These are phyloP conservation scores for Stephanodiscus minutulus DNA, from an alignment of 108 stramenopile genomes.

Conservation along the genomic window DNA sequence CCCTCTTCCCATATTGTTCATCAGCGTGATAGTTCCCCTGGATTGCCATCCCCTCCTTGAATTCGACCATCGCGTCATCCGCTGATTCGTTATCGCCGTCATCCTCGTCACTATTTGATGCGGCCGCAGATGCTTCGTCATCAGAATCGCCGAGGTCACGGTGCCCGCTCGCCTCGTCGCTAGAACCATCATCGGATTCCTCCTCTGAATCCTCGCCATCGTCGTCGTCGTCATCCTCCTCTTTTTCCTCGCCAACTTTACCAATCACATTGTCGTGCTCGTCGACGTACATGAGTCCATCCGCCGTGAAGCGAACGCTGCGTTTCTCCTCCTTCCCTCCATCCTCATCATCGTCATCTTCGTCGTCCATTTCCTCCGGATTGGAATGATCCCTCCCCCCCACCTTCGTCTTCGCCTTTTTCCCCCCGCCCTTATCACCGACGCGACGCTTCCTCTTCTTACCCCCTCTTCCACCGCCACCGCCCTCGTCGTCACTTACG, in stretches of 20 bases:
- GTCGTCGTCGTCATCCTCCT: not conserved
- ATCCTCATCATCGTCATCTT: conserved; percentile 62
- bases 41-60: conserved; percentile 66
- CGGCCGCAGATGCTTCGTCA: conserved; percentile 49
- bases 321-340: conserved; percentile 48
- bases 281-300: conserved; percentile 81
- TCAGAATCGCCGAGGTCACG: conserved; percentile 29
- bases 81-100: conserved; percentile 45
- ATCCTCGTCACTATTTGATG: conserved; percentile 18
- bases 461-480: conserved; percentile 1
- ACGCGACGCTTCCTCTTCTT: conserved; percentile 20
- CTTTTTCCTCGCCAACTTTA: conserved; percentile 58
- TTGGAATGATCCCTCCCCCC: conserved; percentile 21
- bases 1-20: conserved; percentile 78
- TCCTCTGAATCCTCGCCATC: conserved; percentile 23
- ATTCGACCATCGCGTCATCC: conserved; percentile 21
- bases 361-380: conserved; percentile 70
- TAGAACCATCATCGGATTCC: conserved; percentile 25
- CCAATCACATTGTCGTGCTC: conserved; percentile 70
- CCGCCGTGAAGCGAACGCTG: conserved; percentile 75
- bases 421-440: conserved; percentile 17
- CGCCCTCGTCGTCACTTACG: conserved; percentile 67
- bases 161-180: not conserved
- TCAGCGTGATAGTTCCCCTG: conserved; percentile 77
- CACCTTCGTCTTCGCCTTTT: conserved; percentile 37